phyloP scores from a whole-genome alignment of 495 filamentous ascomycete species.

The Oleoguttula mirabilis region DNA sequence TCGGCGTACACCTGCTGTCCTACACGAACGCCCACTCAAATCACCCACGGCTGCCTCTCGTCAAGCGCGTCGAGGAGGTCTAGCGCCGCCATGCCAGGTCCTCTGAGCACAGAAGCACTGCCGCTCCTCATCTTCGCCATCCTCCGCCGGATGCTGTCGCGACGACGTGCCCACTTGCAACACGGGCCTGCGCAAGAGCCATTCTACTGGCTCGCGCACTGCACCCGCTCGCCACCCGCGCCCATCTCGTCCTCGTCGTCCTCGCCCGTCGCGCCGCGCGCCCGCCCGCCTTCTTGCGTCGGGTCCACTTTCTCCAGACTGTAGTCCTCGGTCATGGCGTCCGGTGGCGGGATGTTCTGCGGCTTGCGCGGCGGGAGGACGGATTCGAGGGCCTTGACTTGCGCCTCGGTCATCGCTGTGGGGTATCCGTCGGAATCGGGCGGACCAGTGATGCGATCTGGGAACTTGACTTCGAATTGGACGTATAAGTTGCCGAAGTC shows the following conservation, averaged over 20 bases:
- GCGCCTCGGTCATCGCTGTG: slow-evolving; percentile 39
- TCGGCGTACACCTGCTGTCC: too few species aligned
- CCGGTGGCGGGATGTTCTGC: slow-evolving; percentile 50
- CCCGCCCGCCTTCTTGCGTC: slow-evolving; percentile 55
- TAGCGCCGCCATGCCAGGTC: too few species aligned
- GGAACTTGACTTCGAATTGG: slow-evolving; percentile 96
- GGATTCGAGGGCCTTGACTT: slow-evolving; percentile 52
- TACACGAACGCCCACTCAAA: too few species aligned
- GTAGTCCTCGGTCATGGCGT: slow-evolving; percentile 84
- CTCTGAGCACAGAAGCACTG: too few species aligned
- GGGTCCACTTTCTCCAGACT: slow-evolving; percentile 70
- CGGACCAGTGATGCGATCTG: slow-evolving; percentile 33
- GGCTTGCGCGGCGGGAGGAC: slow-evolving; percentile 64
- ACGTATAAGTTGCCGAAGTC: slow-evolving; percentile 94
- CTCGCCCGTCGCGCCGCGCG: slow-evolving; percentile 61
- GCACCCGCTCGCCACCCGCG: slow-evolving; percentile 77
- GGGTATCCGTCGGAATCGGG: slow-evolving; percentile 35
- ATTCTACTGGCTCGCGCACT: slow-evolving; percentile 94
- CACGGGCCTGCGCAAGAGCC: too few species aligned
- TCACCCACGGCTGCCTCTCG: too few species aligned
- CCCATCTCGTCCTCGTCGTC: slow-evolving; percentile 85
- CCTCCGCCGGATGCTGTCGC: too few species aligned
- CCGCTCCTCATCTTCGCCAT: too few species aligned
- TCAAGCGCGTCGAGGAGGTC: too few species aligned
- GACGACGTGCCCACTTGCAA: too few species aligned